Percentiles rank a stretch among this genome's conserved stretches.
Conservation (phyloP, 257 asterid species). For the Lavandula angustifolia region DNA sequence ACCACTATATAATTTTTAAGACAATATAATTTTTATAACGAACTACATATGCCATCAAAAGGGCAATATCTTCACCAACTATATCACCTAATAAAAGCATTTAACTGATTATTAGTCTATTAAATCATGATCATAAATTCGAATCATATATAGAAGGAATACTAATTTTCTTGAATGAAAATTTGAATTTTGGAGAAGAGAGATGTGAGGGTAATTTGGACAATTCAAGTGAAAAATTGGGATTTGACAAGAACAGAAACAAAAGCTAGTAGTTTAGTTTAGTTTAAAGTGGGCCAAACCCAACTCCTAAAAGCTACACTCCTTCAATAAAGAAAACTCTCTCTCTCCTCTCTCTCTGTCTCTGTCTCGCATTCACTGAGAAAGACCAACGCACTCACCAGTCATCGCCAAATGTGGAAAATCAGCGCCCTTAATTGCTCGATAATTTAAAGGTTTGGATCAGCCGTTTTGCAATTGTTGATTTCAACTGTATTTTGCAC, state of each 20-base stretch:
- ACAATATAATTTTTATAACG: too few relatives aligned
- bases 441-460: conserved; percentile 21
- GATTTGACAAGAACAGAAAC: conserved; percentile 38
- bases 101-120: too few relatives aligned
- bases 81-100: too few relatives aligned
- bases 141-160: too few relatives aligned
- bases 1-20: too few relatives aligned
- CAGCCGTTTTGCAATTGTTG: conserved; percentile 37
- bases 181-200: neutral
- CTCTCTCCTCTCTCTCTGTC: conserved; percentile 31
- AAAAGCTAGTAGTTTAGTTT: conserved; percentile 39
- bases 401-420: conserved; percentile 10
- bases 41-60: too few relatives aligned
- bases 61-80: too few relatives aligned
- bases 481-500: conserved; percentile 28
- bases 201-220: conserved; percentile 19
- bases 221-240: neutral
- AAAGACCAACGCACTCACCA: conserved; percentile 32
- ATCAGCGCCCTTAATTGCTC: neutral
- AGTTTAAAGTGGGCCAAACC: conserved; percentile 33
- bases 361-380: conserved; percentile 2
- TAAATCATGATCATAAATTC: too few relatives aligned
- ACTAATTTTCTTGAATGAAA: too few relatives aligned
- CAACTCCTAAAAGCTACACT: neutral
- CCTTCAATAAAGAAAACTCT: neutral